These are phyloP conservation scores for Pythium sukuiense DNA, from an alignment of 352 stramenopile genomes.

Conservation along the genomic window DNA sequence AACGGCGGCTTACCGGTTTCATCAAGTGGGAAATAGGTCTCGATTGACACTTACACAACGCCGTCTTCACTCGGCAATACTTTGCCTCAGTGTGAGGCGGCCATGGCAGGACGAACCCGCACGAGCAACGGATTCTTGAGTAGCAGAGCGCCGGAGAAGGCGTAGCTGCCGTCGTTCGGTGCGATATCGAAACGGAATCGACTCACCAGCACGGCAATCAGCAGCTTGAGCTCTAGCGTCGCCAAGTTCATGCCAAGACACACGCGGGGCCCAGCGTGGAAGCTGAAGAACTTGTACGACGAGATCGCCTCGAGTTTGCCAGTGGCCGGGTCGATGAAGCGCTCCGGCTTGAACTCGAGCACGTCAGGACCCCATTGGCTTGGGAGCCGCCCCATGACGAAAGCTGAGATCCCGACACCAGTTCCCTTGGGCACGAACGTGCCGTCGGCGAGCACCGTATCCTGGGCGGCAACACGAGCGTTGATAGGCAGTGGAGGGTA, in stretches of 20 bases:
- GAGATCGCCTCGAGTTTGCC: slow-evolving; percentile 22
- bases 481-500: slow-evolving; percentile 35
- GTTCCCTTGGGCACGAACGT: slow-evolving; percentile 35
- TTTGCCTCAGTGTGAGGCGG: background rate
- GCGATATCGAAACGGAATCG: slow-evolving; percentile 30
- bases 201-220: slow-evolving; percentile 33
- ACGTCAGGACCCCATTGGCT: slow-evolving; percentile 38
- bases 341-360: slow-evolving; percentile 35
- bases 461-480: slow-evolving; percentile 22
- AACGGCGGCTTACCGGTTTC: slow-evolving; percentile 11
- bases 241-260: slow-evolving; percentile 52
- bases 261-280: slow-evolving; percentile 37
- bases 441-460: slow-evolving; percentile 39
- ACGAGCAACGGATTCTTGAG: slow-evolving; percentile 18
- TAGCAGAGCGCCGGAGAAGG: slow-evolving; percentile 8
- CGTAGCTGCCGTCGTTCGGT: slow-evolving; percentile 23
- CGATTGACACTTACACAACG: too few species aligned
- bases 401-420: slow-evolving; percentile 28
- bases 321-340: slow-evolving; percentile 27
- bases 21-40: background rate
- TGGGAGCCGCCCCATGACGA: slow-evolving; percentile 28
- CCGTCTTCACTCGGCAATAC: too few species aligned
- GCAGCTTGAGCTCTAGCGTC: slow-evolving; percentile 44
- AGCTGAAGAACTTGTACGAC: slow-evolving; percentile 44
- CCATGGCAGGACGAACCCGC: background rate